Base-by-base conservation (phyloP, 1,284 basidiomycete species). In the Moniliophthora roreri region DNA sequence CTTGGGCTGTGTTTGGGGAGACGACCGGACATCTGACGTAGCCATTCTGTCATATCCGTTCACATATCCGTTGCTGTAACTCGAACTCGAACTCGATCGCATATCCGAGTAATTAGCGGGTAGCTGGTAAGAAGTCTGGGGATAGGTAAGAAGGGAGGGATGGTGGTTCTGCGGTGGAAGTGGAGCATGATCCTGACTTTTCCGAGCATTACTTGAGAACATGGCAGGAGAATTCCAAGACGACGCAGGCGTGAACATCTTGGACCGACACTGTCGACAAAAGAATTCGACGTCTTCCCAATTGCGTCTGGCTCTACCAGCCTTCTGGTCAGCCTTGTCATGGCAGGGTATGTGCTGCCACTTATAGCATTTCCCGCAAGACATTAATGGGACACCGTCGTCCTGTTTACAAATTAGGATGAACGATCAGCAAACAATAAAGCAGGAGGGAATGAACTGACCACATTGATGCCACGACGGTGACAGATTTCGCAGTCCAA, bases 301-400 rank as follows among this genome's bases (percentile, higher is more conserved):
- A 59, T 91, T 81, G 28, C 88, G 82, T 59, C 74, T 78, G 13
- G 77, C 79, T 13, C 76, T 76, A 16, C 87, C 84, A 23, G 77
- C 75, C 35, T 72, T 69, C 37, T 71, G 66, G 63, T 91, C 89
- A 23, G 76, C 80, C 38, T 68, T 69, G 61, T 92, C 86, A 60
- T 92, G 88, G 59, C 89, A 92, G n/a, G 71, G 60, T 37, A 89
- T 90, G 58, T 92, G 89, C 58, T 91, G 89, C 92, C 93, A 95
- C 62, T 84, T 87, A 18, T 78, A 80, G 67, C 92, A 95, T 40
- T 70, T 65, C 34, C 88, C 89, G 63, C 92, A 95, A 41, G 82
- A 90, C 66, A 93, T 82, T 69, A 95, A 80, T 9, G 88, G 82
- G 28, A 77, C 71, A 20, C 84, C 85, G 58, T 90, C 89, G 58